Evolutionary conservation across 2,329 filamentous ascomycete species (phyloP).

Genomic region (Diaporthe aspalathi): DNA sequence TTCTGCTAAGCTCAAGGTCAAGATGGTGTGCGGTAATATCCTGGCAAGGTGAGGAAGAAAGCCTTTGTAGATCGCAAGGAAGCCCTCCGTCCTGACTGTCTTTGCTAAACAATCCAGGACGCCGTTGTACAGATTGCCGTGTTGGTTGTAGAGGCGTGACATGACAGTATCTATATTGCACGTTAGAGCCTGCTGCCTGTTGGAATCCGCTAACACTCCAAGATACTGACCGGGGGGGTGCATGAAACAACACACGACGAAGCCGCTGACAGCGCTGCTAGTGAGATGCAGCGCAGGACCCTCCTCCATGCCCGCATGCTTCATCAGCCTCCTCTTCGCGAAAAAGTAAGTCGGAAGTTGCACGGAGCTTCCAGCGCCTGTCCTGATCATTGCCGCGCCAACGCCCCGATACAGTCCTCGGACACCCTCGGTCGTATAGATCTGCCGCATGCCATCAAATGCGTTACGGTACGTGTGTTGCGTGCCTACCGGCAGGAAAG

Average conservation of each 20-base stretch:
- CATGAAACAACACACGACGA: constrained; percentile 98
- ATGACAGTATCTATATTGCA: constrained; percentile 84
- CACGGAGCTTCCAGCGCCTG: constrained; percentile 94
- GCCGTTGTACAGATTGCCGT: constrained; percentile 93
- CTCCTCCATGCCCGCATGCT: constrained; percentile 89
- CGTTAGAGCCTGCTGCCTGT: constrained; percentile 23
- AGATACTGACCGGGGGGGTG: constrained; percentile 82
- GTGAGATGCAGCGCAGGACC: constrained; percentile 88
- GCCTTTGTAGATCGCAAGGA: constrained; percentile 96
- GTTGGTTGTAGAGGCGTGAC: constrained; percentile 99
- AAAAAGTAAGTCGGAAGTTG: constrained; percentile 99
- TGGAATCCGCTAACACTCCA: not conserved
- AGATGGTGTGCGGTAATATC: constrained; percentile 94
- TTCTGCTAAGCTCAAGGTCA: constrained; percentile 93
- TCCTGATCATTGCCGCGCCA: constrained; percentile 92
- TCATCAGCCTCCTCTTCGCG: constrained; percentile 86
- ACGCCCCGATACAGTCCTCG: constrained; percentile 90
- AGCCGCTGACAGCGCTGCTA: constrained; percentile 89
- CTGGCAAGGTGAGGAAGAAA: constrained; percentile 94
- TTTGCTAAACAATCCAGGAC: constrained; percentile 93
- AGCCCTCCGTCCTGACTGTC: constrained; percentile 89
- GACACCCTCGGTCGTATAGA: constrained; percentile 81
- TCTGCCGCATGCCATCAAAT: constrained; percentile 82
- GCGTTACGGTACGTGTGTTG: constrained; percentile 93
- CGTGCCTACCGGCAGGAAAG: constrained; percentile 94